Conservation (phyloP, 805 yeast species). For the Cyberlindnera saturnus region DNA sequence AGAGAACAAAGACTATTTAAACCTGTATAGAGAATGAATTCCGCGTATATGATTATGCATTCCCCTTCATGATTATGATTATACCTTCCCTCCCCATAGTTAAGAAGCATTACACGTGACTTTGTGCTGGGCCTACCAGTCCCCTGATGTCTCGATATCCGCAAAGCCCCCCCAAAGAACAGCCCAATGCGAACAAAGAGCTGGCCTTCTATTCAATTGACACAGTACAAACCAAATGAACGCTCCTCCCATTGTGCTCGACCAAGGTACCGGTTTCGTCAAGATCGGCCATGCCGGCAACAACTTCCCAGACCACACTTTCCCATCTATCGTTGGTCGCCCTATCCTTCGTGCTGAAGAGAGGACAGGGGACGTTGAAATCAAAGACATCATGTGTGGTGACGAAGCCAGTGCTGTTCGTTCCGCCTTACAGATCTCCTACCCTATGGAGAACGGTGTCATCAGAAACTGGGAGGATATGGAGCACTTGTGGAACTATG, state of each 20-base stretch:
- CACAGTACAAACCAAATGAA: slow-evolving; percentile 13
- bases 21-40: not conserved
- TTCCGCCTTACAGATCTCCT: slow-evolving; percentile 84
- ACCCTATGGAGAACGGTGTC: slow-evolving; percentile 98
- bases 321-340: slow-evolving; percentile 96
- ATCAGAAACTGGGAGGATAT: slow-evolving; percentile 98
- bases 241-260: slow-evolving; percentile 55
- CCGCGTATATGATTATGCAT: not conserved
- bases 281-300: slow-evolving; percentile 96
- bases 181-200: slow-evolving; percentile 1
- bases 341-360: slow-evolving; percentile 97
- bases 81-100: not conserved
- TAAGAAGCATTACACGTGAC: not conserved
- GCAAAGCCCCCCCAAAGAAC: not conserved
- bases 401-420: slow-evolving; percentile 90
- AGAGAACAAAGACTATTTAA: slow-evolving; percentile 3
- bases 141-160: not conserved
- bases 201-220: slow-evolving; percentile 1
- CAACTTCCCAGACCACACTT: slow-evolving; percentile 94
- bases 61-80: not conserved
- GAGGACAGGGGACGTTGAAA: slow-evolving; percentile 65
- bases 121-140: not conserved
- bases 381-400: slow-evolving; percentile 97
- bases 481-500: slow-evolving; percentile 98
- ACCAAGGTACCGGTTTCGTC: slow-evolving; percentile 98